These are phyloP conservation scores for Scolecobasidium constrictum DNA, from an alignment of 2,329 filamentous ascomycete genomes.

Conservation along the genomic window DNA sequence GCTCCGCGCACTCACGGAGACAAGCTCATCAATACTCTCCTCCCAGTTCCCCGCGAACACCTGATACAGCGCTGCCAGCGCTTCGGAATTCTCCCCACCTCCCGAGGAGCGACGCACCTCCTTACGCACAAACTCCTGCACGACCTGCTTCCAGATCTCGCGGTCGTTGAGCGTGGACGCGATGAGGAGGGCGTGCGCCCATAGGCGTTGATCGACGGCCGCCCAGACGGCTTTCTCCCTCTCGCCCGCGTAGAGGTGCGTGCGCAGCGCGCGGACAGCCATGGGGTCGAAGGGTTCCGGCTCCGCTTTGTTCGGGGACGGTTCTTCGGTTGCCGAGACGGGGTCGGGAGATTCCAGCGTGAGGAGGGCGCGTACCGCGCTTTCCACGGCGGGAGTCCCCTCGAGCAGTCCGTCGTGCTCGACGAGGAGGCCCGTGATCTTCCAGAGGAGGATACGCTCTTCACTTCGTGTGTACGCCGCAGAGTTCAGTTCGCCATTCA, in stretches of 20 bases:
- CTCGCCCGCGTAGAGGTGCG: slow-evolving; percentile 65
- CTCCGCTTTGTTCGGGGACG: background rate
- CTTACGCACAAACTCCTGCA: slow-evolving; percentile 89
- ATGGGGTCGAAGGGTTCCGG: slow-evolving; percentile 59
- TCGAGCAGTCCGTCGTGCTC: slow-evolving; percentile 80
- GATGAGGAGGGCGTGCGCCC: slow-evolving; percentile 93
- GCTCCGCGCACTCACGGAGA: slow-evolving; percentile 82
- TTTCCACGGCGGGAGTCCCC: slow-evolving; percentile 58
- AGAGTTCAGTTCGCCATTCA: slow-evolving; percentile 42
- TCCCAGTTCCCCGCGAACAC: slow-evolving; percentile 89
- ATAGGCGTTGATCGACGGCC: slow-evolving; percentile 83
- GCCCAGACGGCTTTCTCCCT: slow-evolving; percentile 88
- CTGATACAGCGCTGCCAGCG: slow-evolving; percentile 83
- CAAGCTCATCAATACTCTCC: slow-evolving; percentile 90
- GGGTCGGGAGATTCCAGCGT: background rate
- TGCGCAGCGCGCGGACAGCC: slow-evolving; percentile 61
- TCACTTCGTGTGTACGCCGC: slow-evolving; percentile 58
- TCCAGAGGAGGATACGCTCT: slow-evolving; percentile 80
- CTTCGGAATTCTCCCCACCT: slow-evolving; percentile 64
- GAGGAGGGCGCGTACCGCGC: slow-evolving; percentile 64
- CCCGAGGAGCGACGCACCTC: slow-evolving; percentile 88
- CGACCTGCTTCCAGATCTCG: slow-evolving; percentile 77
- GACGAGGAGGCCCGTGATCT: slow-evolving; percentile 67
- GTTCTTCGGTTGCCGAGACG: slow-evolving; percentile 1
- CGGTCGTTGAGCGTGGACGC: slow-evolving; percentile 61